phyloP scores from a whole-genome alignment of 2,329 filamentous ascomycete species.

The Calonectria crousiana region DNA sequence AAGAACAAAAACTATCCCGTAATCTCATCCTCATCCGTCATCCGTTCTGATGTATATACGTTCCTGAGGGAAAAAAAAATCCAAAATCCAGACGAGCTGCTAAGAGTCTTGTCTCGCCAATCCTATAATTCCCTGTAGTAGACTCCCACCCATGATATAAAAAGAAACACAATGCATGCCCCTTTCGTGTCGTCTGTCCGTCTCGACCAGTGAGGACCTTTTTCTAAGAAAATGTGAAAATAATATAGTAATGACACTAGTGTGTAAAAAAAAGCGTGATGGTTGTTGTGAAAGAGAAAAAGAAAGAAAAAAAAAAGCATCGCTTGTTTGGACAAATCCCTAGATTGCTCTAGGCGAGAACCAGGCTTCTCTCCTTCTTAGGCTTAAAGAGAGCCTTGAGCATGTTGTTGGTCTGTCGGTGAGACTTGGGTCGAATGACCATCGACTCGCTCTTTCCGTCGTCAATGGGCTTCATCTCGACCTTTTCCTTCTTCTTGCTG shows the following conservation, averaged over 20 bases:
- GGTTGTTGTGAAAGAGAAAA: conserved; percentile 11
- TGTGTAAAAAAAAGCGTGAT: background rate
- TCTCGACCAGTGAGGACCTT: conserved; percentile 20
- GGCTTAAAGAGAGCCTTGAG: conserved; percentile 70
- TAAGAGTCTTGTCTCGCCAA: conserved; percentile 1
- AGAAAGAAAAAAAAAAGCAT: background rate
- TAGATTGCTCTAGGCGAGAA: conserved; percentile 42
- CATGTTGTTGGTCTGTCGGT: conserved; percentile 63
- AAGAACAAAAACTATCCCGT: background rate
- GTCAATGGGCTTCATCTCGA: conserved; percentile 51
- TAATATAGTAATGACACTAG: conserved; percentile 19
- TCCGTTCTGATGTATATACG: conserved; percentile 7
- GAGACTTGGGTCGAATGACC: conserved; percentile 61
- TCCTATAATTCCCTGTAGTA: conserved; percentile 18
- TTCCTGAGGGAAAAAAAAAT: conserved; percentile 2
- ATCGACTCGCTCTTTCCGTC: conserved; percentile 52
- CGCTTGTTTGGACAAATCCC: conserved; percentile 1
- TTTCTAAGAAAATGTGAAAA: conserved; percentile 16
- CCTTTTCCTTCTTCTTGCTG: conserved; percentile 47
- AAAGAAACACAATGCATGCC: conserved; percentile 12
- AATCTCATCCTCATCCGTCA: conserved; percentile 18
- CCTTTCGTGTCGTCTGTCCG: conserved; percentile 17
- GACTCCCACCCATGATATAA: conserved; percentile 21
- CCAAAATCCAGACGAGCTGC: conserved; percentile 1
- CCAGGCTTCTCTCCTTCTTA: conserved; percentile 55